These are phyloP conservation scores for Boletus hoseneyae DNA, from an alignment of 1,284 basidiomycete genomes.

Conservation along the genomic window DNA sequence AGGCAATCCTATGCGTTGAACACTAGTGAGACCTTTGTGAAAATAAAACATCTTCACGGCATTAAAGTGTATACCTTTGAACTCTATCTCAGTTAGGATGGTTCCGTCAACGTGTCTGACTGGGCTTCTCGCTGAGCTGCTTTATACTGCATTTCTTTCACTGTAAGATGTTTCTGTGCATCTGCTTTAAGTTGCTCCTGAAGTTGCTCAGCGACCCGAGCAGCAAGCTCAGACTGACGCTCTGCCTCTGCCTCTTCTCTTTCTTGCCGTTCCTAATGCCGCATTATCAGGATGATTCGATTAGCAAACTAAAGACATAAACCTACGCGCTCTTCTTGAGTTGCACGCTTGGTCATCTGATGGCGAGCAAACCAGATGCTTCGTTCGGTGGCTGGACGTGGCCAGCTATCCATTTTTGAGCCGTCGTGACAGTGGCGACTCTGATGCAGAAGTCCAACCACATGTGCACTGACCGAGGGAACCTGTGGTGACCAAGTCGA, in stretches of 20 bases:
- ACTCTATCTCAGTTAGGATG: conserved; percentile 52
- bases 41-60: conserved; percentile 71
- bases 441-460: no score
- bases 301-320: background rate
- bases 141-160: conserved; percentile 50
- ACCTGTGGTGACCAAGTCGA: no score
- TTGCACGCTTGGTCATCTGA: conserved; percentile 70
- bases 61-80: conserved; percentile 56
- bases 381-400: conserved; percentile 58
- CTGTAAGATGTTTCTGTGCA: conserved; percentile 51
- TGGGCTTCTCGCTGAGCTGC: conserved; percentile 55
- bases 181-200: conserved; percentile 62
- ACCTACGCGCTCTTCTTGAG: conserved; percentile 59
- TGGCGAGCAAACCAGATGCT: conserved; percentile 62
- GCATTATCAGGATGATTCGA: conserved; percentile 3
- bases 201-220: conserved; percentile 51
- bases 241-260: conserved; percentile 49
- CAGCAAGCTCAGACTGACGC: conserved; percentile 46
- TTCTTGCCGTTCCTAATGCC: conserved; percentile 31
- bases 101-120: conserved; percentile 62
- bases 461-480: no score
- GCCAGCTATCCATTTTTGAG: conserved; percentile 65
- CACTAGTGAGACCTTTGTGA: conserved; percentile 35
- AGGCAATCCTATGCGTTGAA: conserved; percentile 57
- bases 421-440: no score